Evolutionary conservation across 2,329 filamentous ascomycete genomes (phyloP).

Genomic region (Aquanectria penicillioides): DNA sequence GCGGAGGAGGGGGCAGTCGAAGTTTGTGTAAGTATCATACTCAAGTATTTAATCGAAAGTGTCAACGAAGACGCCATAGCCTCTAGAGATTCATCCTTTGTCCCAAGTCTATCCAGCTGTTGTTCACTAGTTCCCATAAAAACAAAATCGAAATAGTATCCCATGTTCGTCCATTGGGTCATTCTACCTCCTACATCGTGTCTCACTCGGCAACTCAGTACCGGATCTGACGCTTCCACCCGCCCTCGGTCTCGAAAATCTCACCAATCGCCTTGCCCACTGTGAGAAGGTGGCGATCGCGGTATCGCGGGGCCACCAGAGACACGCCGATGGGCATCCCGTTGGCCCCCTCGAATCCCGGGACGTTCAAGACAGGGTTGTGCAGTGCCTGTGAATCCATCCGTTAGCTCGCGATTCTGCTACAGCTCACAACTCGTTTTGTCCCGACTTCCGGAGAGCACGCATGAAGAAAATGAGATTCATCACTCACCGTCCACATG

Average conservation of each 20-base stretch:
- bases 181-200: neutral
- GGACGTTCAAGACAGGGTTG: constrained; percentile 71
- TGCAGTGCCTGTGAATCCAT: constrained; percentile 56
- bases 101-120: too few species aligned
- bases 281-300: constrained; percentile 55
- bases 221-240: constrained; percentile 37
- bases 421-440: too few species aligned
- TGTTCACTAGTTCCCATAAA: too few species aligned
- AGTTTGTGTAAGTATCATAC: too few species aligned
- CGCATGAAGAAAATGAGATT: neutral
- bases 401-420: constrained; percentile 7
- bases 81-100: too few species aligned
- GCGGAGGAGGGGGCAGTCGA: too few species aligned
- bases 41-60: too few species aligned
- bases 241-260: constrained; percentile 46
- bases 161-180: too few species aligned
- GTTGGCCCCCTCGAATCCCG: constrained; percentile 65
- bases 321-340: constrained; percentile 69
- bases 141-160: too few species aligned
- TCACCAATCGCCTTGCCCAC: constrained; percentile 51
- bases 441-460: too few species aligned
- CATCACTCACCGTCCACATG: constrained; percentile 62
- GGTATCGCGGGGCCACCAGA: constrained; percentile 59
- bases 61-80: too few species aligned
- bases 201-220: neutral